These are phyloP conservation scores for Kregervanrija fluxuum DNA, from an alignment of 805 yeast genomes.

Conservation along the genomic window DNA sequence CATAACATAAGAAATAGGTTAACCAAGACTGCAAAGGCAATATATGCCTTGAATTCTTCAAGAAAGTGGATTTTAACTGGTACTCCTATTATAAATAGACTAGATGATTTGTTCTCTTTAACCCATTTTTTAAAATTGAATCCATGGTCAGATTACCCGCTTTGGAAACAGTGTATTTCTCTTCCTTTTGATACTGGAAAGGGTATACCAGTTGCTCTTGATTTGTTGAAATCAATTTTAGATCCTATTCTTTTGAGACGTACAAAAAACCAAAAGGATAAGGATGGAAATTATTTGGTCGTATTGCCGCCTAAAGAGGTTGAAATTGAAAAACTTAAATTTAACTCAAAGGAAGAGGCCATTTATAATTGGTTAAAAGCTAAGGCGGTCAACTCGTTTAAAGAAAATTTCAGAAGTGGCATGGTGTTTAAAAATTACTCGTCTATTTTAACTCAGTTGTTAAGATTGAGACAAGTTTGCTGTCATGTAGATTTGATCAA, in stretches of 20 bases:
- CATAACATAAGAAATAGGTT: conserved; percentile 78
- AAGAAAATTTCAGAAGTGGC: conserved; percentile 55
- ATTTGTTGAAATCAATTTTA: conserved; percentile 75
- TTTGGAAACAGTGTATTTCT: conserved; percentile 84
- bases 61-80: conserved; percentile 88
- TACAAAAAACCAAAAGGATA: conserved; percentile 76
- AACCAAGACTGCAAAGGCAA: conserved; percentile 74
- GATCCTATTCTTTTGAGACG: conserved; percentile 80
- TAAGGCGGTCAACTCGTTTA: conserved; percentile 57
- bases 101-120: conserved; percentile 80
- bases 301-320: conserved; percentile 72
- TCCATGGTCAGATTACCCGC: conserved; percentile 82
- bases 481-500: conserved; percentile 71
- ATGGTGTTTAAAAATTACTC: conserved; percentile 66
- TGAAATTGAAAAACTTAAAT: conserved; percentile 55
- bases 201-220: conserved; percentile 64
- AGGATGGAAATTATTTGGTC: conserved; percentile 67
- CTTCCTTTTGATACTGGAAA: conserved; percentile 68
- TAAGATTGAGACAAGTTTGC: conserved; percentile 81
- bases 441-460: conserved; percentile 72
- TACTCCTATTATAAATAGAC: conserved; percentile 81
- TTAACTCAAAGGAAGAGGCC: conserved; percentile 57
- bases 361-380: conserved; percentile 64
- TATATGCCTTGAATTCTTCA: conserved; percentile 54
- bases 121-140: conserved; percentile 69